These are phyloP conservation scores for Leavenworthia alabamica DNA, from an alignment of 345 rosid species.

Conservation along the genomic window DNA sequence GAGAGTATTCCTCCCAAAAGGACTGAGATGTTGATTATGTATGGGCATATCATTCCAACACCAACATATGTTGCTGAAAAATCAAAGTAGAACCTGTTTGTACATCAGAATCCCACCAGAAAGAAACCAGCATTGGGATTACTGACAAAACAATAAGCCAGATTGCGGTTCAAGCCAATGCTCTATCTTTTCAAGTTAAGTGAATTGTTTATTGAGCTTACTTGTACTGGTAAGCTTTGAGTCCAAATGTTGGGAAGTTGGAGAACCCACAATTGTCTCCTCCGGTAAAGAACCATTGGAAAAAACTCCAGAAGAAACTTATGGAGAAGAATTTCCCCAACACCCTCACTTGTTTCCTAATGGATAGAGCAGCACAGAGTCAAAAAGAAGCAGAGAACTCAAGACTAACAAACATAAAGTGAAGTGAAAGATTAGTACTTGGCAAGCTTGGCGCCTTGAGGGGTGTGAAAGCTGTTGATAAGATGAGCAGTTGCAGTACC, in stretches of 20 bases:
- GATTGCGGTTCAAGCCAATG: neutral
- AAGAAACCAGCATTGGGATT: conserved; percentile 10
- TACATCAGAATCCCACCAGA: conserved; percentile 27
- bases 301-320: conserved; percentile 84
- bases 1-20: conserved; percentile 69
- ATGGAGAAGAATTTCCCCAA: conserved; percentile 67
- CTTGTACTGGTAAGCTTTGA: conserved; percentile 54
- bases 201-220: conserved; percentile 21
- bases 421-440: conserved; percentile 34
- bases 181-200: neutral
- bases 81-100: conserved; percentile 73
- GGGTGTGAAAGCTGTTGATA: conserved; percentile 82
- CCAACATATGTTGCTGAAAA: conserved; percentile 83
- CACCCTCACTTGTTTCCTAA: conserved; percentile 67
- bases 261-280: conserved; percentile 58
- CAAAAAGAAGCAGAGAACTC: conserved; percentile 16
- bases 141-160: conserved; percentile 11
- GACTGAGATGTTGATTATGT: conserved; percentile 58
- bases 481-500: conserved; percentile 83
- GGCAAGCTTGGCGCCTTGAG: conserved; percentile 68
- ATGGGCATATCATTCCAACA: conserved; percentile 88
- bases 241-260: conserved; percentile 76
- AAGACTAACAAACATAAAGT: neutral
- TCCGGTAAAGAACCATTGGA: conserved; percentile 78
- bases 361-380: neutral